Evolutionary conservation across 805 yeast species (phyloP), one percentile per base, ranked within the genome.

Genomic region (Yamadazyma phyllophila): DNA sequence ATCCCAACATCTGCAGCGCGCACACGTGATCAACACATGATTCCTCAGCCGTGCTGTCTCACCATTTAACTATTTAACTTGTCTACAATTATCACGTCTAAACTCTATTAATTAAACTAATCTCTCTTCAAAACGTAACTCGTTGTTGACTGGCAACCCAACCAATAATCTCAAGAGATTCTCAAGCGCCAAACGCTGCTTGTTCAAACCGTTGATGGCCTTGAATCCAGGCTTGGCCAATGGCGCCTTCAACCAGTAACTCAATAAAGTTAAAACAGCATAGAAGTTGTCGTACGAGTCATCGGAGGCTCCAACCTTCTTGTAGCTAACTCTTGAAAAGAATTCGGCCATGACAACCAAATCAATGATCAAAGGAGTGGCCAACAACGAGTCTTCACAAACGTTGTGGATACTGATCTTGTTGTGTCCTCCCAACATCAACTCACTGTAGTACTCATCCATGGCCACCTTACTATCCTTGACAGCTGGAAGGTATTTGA

Each of bases 231-330:
- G 88, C 71, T 92, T 87, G 41, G 96, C 83, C 57, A 91, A 80
- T 53, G 98, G 98, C 2, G 97, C 97, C 76, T 91, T 91, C 63
- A 92, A 82, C 97, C 97, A 91, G 73, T 91, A 91, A 61, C 91
- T 81, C 66, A 91, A 77, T 66, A 90, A 86, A 13, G 95, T 81
- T 63, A 92, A 76, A 41, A 92, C 91, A 17, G 96, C 81, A 71
- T 91, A 89, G 71, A 91, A 80, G 48, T 76, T 73, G 53, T 85
- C 80, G 66, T 73, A 87, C 36, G 75, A 68, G 26, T 60, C 69
- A 8, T 44, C 47, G 3, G 36, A 16, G 27, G 67, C 68, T 9
- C 63, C 64, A 26, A 70, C 71, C 59, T 79, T 80, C 65, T 78
- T 83, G 77, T 89, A 91, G 34, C 82, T 71, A 51, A 92, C 92